Conservation (phyloP, 805 yeast species). For the Naumovozyma castellii region DNA sequence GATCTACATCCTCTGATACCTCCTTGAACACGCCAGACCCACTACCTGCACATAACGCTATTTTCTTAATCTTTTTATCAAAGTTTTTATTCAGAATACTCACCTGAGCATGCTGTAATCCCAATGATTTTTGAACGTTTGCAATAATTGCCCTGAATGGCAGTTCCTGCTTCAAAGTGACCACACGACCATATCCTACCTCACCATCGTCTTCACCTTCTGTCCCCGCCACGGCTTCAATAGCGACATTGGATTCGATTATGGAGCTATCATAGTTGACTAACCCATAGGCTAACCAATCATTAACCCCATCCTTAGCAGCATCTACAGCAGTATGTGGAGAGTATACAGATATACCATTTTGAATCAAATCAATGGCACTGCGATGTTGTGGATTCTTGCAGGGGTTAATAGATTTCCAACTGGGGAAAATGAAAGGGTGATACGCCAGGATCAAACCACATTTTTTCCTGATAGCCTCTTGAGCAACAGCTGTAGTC, state of each 20-base stretch:
- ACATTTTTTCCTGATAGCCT: slow-evolving; percentile 53
- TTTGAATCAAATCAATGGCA: slow-evolving; percentile 57
- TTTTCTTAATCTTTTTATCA: slow-evolving; percentile 34
- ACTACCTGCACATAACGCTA: slow-evolving; percentile 94
- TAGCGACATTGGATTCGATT: slow-evolving; percentile 13
- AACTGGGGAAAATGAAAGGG: slow-evolving; percentile 87
- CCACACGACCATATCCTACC: slow-evolving; percentile 76
- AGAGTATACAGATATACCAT: slow-evolving; percentile 79
- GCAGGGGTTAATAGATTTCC: slow-evolving; percentile 56
- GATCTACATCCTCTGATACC: slow-evolving; percentile 42
- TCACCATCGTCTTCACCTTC: slow-evolving; percentile 17
- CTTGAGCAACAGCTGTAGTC: slow-evolving; percentile 74
- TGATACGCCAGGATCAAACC: slow-evolving; percentile 76
- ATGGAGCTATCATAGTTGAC: slow-evolving; percentile 20
- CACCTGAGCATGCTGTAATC: slow-evolving; percentile 51
- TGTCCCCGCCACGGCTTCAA: slow-evolving; percentile 13
- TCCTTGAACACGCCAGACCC: slow-evolving; percentile 66
- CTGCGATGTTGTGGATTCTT: slow-evolving; percentile 75
- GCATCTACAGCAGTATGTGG: slow-evolving; percentile 98
- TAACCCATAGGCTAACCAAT: slow-evolving; percentile 69
- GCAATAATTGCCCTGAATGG: slow-evolving; percentile 37
- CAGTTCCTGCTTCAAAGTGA: slow-evolving; percentile 38
- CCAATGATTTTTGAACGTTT: slow-evolving; percentile 45
- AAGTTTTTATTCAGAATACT: slow-evolving; percentile 32
- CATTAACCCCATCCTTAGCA: slow-evolving; percentile 87